Evolutionary conservation across 768 basidiomycete genomes (phyloP), one percentile per base, ranked within the genome.

Genomic region (Boletus tylopilopsis): DNA sequence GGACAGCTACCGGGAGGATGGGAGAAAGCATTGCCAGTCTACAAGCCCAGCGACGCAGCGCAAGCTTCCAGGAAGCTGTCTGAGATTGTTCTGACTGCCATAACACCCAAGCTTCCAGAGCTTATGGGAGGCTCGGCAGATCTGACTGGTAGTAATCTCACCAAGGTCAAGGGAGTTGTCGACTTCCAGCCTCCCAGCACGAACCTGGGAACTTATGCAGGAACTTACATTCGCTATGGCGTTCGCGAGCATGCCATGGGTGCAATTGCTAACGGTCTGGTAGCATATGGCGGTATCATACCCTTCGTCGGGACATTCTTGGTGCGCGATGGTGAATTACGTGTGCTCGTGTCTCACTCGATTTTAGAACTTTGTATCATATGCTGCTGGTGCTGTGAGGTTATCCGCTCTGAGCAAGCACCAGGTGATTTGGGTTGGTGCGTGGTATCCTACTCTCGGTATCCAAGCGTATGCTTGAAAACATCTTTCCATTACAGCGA

Each of bases 201-300:
- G 18, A 83, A 83, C 27, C 77, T 95, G 37, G 94, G 94, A 50
- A 77, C 68, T 51, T 95, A 93, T 70, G 71, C 82, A 49, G 94
- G 94, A 45, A 87, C 85, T 40, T 96, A 97, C 69, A 82, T 97
- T 67, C 88, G 94, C 47, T 97, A 88, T 73, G 94, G 94, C 80
- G 93, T 97, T 49, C 90, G 94, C 71, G 94, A 97, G 70, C 94
- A 97, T 70, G 94, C 77, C 58, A 97, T 96, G 94, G 90, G 87
- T 61, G 94, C 94, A 47, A 93, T 97, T 61, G 90, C 85, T 57
- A 96, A 96, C 68, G 94, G 94, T 66, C 68, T 94, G 54, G 69
- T 76, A 54, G 94, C 93, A 3, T 97, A 96, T 70, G 94, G 94
- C 52, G 90, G 82, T 60, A 83, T 94, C 63, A 80, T 95, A 54